phyloP scores from a whole-genome alignment of 768 basidiomycete species.

The Tylopilus sp. region DNA sequence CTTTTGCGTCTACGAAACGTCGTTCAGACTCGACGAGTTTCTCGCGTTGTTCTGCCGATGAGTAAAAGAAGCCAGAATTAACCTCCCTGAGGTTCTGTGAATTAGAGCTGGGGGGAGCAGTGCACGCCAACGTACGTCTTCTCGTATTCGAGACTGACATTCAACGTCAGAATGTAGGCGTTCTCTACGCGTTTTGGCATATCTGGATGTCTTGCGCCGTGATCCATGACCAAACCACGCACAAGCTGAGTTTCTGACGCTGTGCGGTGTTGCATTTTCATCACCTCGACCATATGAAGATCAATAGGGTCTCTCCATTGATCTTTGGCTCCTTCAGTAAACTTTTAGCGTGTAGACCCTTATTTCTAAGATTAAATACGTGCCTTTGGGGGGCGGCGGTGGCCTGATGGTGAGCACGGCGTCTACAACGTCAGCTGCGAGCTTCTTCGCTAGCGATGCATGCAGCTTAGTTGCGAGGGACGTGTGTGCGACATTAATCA shows the following conservation, averaged over 20 bases:
- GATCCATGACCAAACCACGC: slow-evolving; percentile 94
- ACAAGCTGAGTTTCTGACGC: slow-evolving; percentile 96
- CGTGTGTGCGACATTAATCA: slow-evolving; percentile 93
- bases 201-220: slow-evolving; percentile 96
- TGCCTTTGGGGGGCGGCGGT: slow-evolving; percentile 58
- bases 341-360: slow-evolving; percentile 30
- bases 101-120: slow-evolving; percentile 16
- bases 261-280: slow-evolving; percentile 99
- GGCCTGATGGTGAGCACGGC: slow-evolving; percentile 88
- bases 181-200: slow-evolving; percentile 99
- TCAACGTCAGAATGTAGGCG: slow-evolving; percentile 90
- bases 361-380: slow-evolving; percentile 19
- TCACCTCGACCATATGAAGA: slow-evolving; percentile 98
- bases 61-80: slow-evolving; percentile 99
- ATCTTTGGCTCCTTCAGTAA: slow-evolving; percentile 50
- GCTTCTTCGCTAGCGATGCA: slow-evolving; percentile 73
- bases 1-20: slow-evolving; percentile 88
- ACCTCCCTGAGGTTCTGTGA: slow-evolving; percentile 68
- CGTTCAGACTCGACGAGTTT: slow-evolving; percentile 98
- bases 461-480: slow-evolving; percentile 94
- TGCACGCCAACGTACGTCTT: slow-evolving; percentile 78
- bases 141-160: slow-evolving; percentile 98
- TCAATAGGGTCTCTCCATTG: slow-evolving; percentile 89
- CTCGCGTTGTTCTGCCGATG: slow-evolving; percentile 95
- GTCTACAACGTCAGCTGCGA: slow-evolving; percentile 92